A percentile compares a stretch with the other conserved stretches of the same genome.
Conservation (phyloP, 1,284 basidiomycete genomes). For the Malassezia cuniculi region DNA sequence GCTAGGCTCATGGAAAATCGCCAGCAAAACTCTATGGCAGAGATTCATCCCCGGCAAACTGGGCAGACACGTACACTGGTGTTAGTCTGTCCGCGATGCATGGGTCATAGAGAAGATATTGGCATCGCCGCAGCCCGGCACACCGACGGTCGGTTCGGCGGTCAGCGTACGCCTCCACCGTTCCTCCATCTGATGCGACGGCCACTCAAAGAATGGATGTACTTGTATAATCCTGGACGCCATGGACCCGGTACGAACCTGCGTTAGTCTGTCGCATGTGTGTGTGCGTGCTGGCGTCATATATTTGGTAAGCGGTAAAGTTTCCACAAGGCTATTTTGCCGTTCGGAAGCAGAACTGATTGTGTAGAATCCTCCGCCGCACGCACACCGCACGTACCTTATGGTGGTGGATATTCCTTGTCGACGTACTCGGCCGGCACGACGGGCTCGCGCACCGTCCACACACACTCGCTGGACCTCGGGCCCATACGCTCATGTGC, state of each 20-base stretch:
- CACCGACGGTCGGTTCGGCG: too few species aligned
- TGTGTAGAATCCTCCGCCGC: conserved; percentile 10
- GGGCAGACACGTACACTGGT: too few species aligned
- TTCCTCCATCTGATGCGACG: too few species aligned
- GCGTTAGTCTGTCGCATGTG: background rate
- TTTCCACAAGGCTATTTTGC: conserved; percentile 10
- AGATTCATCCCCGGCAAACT: too few species aligned
- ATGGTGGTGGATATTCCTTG: conserved; percentile 5
- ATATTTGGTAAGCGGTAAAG: conserved; percentile 15
- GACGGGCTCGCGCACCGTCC: conserved; percentile 53
- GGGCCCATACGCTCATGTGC: conserved; percentile 54
- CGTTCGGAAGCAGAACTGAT: conserved; percentile 17
- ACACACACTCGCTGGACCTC: conserved; percentile 81
- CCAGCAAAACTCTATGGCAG: too few species aligned
- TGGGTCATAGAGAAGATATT: too few species aligned
- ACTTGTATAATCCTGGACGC: conserved; percentile 14
- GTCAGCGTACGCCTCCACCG: too few species aligned
- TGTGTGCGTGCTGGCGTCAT: conserved; percentile 6
- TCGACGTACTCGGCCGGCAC: conserved; percentile 7
- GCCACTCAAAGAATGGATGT: conserved; percentile 18
- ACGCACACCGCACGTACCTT: conserved; percentile 1
- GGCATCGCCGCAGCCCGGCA: too few species aligned
- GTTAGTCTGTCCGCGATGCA: too few species aligned
- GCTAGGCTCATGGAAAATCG: too few species aligned
- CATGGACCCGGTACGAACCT: background rate